Evolutionary conservation across 371 early-diverging fungal genomes (phyloP), one percentile per base, ranked within the genome.

Genomic region (Mucor circinelloides): DNA sequence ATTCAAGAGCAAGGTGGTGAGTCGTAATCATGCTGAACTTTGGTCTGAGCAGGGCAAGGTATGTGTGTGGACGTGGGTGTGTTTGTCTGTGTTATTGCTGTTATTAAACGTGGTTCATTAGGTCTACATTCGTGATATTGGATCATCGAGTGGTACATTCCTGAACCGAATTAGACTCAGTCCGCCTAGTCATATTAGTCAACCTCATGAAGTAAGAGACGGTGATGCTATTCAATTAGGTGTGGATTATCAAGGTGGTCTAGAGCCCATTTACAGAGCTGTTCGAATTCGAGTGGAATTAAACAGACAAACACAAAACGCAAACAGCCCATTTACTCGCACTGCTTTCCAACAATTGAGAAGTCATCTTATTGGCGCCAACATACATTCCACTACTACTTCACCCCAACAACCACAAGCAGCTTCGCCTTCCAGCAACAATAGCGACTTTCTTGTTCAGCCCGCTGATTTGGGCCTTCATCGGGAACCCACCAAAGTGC

Each of bases 1-100:
- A 12, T 98, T 98, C 85, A 92, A 93, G 73, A 90, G 91, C 75
- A 97, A 98, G 72, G 98, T 98, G 34, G 96, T 98, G 17, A 90
- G 91, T 55, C 88, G 98, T 46, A 88, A 88, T 56, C 98, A 98
- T 80, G 97, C 97, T 12, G 97, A 98, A 80, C 74, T 98, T 19
- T 97, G 95, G 93, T 82, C 91, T 32, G 85, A 86, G 58, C 56
- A 59, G 42, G 91, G 92, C 12, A 89, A 94, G 91, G 93, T 92
- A 79, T 40, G 40, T 40, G 40, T 30, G 54, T 52, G 54, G n/a
- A n/a, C 10, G 15, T 23, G 23, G 6, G 12, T 56, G n/a, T 25
- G 3, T 40, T 8, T 38, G n/a, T 21, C n/a, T 58, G 23, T 1
- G 31, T 19, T 28, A 15, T 7, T 31, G 3, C 40, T 13, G 5